A percentile compares a stretch with the other conserved stretches of the same genome.
phyloP scores from a whole-genome alignment of 1,284 basidiomycete genomes.

The Pisolithus thermaeus region DNA sequence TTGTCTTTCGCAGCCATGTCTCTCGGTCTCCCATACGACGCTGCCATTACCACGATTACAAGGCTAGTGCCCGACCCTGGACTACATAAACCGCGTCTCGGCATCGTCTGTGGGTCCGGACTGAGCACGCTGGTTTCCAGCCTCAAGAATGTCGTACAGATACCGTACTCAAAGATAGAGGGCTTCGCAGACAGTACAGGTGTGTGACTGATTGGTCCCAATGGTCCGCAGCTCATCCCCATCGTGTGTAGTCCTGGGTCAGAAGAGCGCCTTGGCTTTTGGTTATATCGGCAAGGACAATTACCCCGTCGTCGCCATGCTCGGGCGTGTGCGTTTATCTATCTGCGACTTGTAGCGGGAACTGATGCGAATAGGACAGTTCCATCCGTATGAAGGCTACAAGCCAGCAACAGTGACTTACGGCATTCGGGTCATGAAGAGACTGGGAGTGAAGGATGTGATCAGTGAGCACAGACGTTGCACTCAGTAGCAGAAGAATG shows the following conservation, averaged over 20 bases:
- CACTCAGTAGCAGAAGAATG: neutral
- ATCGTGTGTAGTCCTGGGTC: conserved; percentile 54
- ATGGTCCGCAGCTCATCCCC: neutral
- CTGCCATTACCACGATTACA: conserved; percentile 35
- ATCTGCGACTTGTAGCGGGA: neutral
- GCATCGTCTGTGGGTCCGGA: conserved; percentile 76
- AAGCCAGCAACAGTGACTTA: conserved; percentile 61
- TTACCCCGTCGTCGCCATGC: conserved; percentile 78
- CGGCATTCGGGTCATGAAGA: conserved; percentile 72
- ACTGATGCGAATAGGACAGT: conserved; percentile 32
- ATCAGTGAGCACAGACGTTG: conserved; percentile 49
- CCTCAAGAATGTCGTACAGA: conserved; percentile 47
- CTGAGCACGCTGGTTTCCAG: conserved; percentile 58
- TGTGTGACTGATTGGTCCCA: conserved; percentile 25
- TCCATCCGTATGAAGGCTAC: conserved; percentile 82
- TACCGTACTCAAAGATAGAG: conserved; percentile 57
- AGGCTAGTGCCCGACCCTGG: conserved; percentile 32
- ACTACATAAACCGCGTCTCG: conserved; percentile 56
- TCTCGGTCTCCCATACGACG: conserved; percentile 27
- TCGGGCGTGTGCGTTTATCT: conserved; percentile 58
- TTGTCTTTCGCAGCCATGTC: neutral
- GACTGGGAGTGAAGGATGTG: conserved; percentile 65
- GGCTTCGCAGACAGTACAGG: conserved; percentile 74
- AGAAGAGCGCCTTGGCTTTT: conserved; percentile 73
- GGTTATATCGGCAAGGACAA: conserved; percentile 58